A percentile compares a stretch with the other conserved stretches of the same genome.
phyloP scores from a whole-genome alignment of 495 filamentous ascomycete genomes.

The Rostrohypoxylon terebratum region DNA sequence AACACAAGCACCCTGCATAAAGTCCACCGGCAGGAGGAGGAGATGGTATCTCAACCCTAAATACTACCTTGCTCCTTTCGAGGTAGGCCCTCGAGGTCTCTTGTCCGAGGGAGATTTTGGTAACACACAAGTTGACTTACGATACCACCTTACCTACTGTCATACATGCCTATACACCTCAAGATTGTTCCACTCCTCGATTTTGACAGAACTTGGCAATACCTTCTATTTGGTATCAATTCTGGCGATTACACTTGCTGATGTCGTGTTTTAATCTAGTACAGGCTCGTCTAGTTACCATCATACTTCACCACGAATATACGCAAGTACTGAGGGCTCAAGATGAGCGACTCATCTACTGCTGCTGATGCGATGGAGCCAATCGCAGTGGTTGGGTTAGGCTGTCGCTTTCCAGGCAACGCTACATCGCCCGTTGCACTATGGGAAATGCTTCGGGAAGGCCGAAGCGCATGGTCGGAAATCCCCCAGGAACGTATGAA shows the following conservation, averaged over 20 bases:
- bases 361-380: conserved; percentile 44
- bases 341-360: conserved; percentile 10
- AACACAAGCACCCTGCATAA: background rate
- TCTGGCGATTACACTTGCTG: background rate
- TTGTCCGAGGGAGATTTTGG: too few species aligned
- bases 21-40: too few species aligned
- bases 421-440: conserved; percentile 62
- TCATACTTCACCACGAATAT: background rate
- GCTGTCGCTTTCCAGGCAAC: conserved; percentile 63
- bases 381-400: conserved; percentile 66
- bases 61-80: too few species aligned
- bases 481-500: conserved; percentile 75
- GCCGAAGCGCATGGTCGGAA: conserved; percentile 63
- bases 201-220: background rate
- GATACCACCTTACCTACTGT: too few species aligned
- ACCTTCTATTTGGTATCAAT: background rate
- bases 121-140: too few species aligned
- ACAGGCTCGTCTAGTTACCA: background rate
- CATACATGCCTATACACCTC: too few species aligned
- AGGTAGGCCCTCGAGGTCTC: too few species aligned
- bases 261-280: background rate
- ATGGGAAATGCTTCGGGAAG: conserved; percentile 67
- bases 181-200: too few species aligned
- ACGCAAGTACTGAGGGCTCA: background rate
- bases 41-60: too few species aligned